phyloP scores from a whole-genome alignment of 2,329 filamentous ascomycete genomes.

The Fusarium proliferatum region DNA sequence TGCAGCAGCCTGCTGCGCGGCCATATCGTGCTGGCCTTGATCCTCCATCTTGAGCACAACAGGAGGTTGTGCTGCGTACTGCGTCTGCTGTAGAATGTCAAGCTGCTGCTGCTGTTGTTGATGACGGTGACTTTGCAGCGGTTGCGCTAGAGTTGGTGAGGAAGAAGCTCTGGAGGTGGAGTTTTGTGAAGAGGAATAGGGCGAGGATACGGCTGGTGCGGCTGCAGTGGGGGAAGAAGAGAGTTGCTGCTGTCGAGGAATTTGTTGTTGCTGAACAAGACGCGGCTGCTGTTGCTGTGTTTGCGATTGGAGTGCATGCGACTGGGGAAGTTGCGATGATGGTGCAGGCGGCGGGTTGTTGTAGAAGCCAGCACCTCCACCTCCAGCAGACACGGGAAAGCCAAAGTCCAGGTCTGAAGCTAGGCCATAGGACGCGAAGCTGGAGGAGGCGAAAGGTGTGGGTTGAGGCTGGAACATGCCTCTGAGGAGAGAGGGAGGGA shows the following conservation, averaged over 20 bases:
- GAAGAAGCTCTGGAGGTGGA: conserved; percentile 33
- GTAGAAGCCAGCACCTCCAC: conserved; percentile 40
- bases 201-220: conserved; percentile 27
- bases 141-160: conserved; percentile 33
- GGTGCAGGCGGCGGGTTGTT: conserved; percentile 28
- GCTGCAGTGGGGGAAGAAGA: conserved; percentile 23
- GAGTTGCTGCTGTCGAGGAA: conserved; percentile 24
- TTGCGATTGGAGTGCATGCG: conserved; percentile 25
- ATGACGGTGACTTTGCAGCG: conserved; percentile 19
- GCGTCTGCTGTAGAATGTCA: conserved; percentile 25
- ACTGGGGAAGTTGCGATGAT: conserved; percentile 17
- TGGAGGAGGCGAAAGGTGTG: conserved; percentile 59
- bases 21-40: conserved; percentile 57
- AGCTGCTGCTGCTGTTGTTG: conserved; percentile 26
- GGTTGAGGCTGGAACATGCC: conserved; percentile 68
- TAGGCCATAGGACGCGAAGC: conserved; percentile 55
- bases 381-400: conserved; percentile 42
- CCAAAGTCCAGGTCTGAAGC: conserved; percentile 45
- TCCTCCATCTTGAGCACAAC: conserved; percentile 49
- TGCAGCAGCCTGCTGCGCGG: conserved; percentile 70
- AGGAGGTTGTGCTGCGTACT: conserved; percentile 20
- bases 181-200: conserved; percentile 32
- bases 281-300: conserved; percentile 18
- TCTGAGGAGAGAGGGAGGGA: conserved; percentile 25
- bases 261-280: conserved; percentile 11